Evolutionary conservation across 2,329 filamentous ascomycete genomes (phyloP), one percentile per base, ranked within the genome.

Genomic region (Ascochyta koolunga): DNA sequence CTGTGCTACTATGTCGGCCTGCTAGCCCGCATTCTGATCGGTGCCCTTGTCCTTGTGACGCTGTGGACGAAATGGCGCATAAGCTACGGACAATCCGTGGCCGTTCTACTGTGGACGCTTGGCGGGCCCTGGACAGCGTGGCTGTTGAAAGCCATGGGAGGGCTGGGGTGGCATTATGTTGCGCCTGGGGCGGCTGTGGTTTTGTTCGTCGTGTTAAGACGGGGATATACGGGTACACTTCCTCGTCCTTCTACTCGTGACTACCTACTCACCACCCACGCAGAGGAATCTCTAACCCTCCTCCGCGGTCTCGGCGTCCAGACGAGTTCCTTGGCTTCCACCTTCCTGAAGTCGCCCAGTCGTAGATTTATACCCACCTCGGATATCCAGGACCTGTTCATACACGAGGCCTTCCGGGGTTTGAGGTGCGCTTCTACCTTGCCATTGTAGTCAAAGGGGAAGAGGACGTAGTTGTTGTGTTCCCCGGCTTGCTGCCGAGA

Each of bases 341-440:
- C 86, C 8, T 91, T 90, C 67, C 80, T 93, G 6, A 81, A 82
- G 32, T 79, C 80, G 8, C 77, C 82, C 1, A 89, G 86, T n/a
- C 79, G 87, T 43, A 10, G 27, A 4, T 91, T 90, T 74, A 98
- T 99, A 54, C 93, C 95, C 0, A 96, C 93, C 0, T 90, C 89
- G 38, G 88, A 91, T 76, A 96, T 99, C 53, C 90, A 90, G 70
- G 95, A 99, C 72, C 88, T 99, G 51, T 86, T 97, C 48, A 90
- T 99, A 44, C 92, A 97, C 72, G 95, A 99, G 79, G 95, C 93
- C 3, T 98, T 98, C 76, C 86, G 86, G 93, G 93, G 0, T 96
- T 97, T 68, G 91, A 93, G 76, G 92, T 98, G 31, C 80, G 88
- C 35, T 96, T 93, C 70, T 97, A 96, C 70, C 79, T 99, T 8